Conservation (phyloP, 352 stramenopile genomes). For the Phytopythium chamaehyphon region DNA sequence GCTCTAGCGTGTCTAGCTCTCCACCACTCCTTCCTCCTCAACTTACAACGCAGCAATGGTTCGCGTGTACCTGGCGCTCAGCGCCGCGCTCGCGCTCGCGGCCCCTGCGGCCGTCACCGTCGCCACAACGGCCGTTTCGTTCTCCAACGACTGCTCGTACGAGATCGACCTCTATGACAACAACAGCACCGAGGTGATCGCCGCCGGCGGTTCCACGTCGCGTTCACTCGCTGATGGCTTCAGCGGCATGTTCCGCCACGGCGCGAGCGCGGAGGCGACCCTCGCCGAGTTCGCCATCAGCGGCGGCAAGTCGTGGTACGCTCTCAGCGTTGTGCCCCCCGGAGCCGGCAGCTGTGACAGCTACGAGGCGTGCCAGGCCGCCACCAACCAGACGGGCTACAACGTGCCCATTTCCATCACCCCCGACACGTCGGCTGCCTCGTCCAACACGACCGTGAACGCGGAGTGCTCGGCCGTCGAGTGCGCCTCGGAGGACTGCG, state of each 20-base stretch:
- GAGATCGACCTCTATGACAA: slow-evolving; percentile 52
- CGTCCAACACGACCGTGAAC: slow-evolving; percentile 16
- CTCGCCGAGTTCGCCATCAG: slow-evolving; percentile 47
- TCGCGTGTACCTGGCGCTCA: slow-evolving; percentile 22
- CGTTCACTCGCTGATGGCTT: slow-evolving; percentile 30
- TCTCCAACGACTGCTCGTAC: slow-evolving; percentile 44
- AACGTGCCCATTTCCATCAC: slow-evolving; percentile 61
- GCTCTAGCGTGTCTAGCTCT: background rate
- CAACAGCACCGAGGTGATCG: slow-evolving; percentile 22
- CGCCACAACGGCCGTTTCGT: slow-evolving; percentile 20
- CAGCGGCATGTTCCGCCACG: slow-evolving; percentile 65
- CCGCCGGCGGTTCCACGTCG: slow-evolving; percentile 19
- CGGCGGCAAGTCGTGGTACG: slow-evolving; percentile 48
- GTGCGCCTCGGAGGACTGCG: slow-evolving; percentile 30
- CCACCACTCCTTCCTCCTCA: background rate
- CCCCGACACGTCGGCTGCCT: slow-evolving; percentile 14
- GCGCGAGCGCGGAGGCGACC: slow-evolving; percentile 32
- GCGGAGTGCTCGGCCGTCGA: slow-evolving; percentile 26
- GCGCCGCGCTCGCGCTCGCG: slow-evolving; percentile 19
- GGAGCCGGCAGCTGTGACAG: slow-evolving; percentile 47
- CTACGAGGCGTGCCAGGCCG: slow-evolving; percentile 37
- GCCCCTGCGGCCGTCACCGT: slow-evolving; percentile 21
- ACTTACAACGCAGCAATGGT: slow-evolving; percentile 11
- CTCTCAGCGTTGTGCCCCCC: slow-evolving; percentile 51
- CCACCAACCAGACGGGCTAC: slow-evolving; percentile 52